phyloP scores from a whole-genome alignment of 805 yeast genomes.

The Metschnikowia similis region DNA sequence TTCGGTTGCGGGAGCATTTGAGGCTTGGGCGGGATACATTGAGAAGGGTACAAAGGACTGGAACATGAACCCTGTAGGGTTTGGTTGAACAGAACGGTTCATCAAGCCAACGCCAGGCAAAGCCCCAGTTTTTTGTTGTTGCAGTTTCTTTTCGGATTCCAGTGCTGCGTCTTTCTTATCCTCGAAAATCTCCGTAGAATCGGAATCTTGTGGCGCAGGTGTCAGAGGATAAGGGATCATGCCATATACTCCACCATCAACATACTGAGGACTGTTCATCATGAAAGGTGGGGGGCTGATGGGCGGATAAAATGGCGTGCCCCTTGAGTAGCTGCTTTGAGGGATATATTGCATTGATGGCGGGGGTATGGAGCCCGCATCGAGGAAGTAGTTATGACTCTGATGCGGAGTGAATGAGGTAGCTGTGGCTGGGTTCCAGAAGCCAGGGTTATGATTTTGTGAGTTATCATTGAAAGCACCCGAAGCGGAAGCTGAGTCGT shows the following conservation, averaged over 20 bases:
- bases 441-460: constrained; percentile 27
- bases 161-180: constrained; percentile 3
- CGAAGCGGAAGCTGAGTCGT: constrained; percentile 17
- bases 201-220: constrained; percentile 8
- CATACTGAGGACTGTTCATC: constrained; percentile 32
- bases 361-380: constrained; percentile 11
- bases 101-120: constrained; percentile 33
- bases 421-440: constrained; percentile 68
- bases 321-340: constrained; percentile 30
- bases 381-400: constrained; percentile 27
- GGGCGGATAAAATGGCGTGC: constrained; percentile 30
- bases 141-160: constrained; percentile 8
- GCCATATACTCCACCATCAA: constrained; percentile 35
- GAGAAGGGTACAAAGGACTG: constrained; percentile 50
- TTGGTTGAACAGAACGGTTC: constrained; percentile 20
- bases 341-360: constrained; percentile 17
- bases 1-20: constrained; percentile 8
- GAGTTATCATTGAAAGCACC: constrained; percentile 6
- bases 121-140: constrained; percentile 10
- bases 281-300: constrained; percentile 38
- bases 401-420: constrained; percentile 51
- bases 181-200: constrained; percentile 8
- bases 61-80: constrained; percentile 38
- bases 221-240: constrained; percentile 24
- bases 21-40: constrained; percentile 21